A percentile compares a stretch with the other conserved stretches of the same genome.
Conservation (phyloP, 345 rosid species). For the Durio zibethinus region DNA sequence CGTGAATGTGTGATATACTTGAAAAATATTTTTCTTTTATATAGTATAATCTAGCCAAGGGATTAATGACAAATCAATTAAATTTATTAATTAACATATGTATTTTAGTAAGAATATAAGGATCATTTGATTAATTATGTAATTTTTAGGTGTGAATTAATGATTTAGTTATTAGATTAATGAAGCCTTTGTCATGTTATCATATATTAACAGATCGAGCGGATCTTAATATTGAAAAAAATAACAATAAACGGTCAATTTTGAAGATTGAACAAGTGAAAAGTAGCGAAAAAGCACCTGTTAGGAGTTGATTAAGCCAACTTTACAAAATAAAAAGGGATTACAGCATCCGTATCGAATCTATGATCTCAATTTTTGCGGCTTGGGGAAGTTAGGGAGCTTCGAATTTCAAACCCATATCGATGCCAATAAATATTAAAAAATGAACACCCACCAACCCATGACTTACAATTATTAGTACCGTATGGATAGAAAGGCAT, state of each 20-base stretch:
- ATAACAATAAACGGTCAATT: no score
- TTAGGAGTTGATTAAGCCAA: no score
- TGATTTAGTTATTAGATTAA: background rate
- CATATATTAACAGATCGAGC: no score
- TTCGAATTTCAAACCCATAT: background rate
- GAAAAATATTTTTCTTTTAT: no score
- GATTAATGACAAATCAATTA: background rate
- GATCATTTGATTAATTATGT: no score
- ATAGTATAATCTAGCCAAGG: background rate
- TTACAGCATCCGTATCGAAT: background rate
- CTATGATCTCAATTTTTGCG: background rate
- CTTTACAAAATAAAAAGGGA: no score
- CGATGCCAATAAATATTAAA: background rate
- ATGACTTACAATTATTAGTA: background rate
- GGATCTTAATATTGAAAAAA: no score
- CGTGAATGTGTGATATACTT: background rate
- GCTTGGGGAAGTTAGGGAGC: background rate
- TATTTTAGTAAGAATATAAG: background rate
- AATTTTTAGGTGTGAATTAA: no score
- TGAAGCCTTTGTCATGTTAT: background rate
- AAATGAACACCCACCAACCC: background rate
- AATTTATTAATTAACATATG: background rate
- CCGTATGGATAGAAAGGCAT: no score
- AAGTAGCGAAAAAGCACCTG: no score
- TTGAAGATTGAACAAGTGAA: no score